Conservation (phyloP, 768 basidiomycete genomes). For the Kwoniella botswanensis region DNA sequence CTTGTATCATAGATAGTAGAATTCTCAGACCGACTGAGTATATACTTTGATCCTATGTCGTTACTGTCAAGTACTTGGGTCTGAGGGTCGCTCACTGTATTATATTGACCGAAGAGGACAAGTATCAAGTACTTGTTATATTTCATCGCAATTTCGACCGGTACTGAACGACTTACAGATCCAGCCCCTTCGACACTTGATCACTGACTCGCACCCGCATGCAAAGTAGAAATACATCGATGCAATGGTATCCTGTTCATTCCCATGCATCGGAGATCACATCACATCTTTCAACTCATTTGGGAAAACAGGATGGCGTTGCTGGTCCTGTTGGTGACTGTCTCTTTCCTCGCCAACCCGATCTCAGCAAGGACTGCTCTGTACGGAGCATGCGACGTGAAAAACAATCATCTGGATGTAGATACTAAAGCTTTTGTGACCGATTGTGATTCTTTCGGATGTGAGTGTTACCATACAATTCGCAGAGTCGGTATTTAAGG, state of each 20-base stretch:
- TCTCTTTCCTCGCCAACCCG: neutral
- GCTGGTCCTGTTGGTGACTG: neutral
- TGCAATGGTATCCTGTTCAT: too few species aligned
- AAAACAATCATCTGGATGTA: conserved; percentile 35
- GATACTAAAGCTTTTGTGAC: conserved; percentile 42
- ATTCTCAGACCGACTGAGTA: neutral
- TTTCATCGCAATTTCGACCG: neutral
- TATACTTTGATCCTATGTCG: too few species aligned
- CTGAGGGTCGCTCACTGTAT: too few species aligned
- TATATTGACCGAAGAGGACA: neutral
- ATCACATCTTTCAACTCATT: too few species aligned
- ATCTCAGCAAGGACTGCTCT: conserved; percentile 15
- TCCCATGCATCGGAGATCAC: too few species aligned
- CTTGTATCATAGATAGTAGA: neutral
- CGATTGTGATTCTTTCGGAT: conserved; percentile 45
- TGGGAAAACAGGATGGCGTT: too few species aligned
- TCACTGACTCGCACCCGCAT: too few species aligned
- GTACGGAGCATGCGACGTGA: conserved; percentile 31
- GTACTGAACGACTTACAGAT: neutral
- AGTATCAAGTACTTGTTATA: too few species aligned
- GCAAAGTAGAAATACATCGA: too few species aligned
- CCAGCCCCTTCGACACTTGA: neutral
- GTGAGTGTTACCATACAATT: conserved; percentile 16
- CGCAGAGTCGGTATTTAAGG: too few species aligned
- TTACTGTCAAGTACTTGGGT: too few species aligned